A percentile compares a stretch with the other conserved stretches of the same genome.
Conservation (phyloP, 768 basidiomycete species). For the Gymnopilus junonius region DNA sequence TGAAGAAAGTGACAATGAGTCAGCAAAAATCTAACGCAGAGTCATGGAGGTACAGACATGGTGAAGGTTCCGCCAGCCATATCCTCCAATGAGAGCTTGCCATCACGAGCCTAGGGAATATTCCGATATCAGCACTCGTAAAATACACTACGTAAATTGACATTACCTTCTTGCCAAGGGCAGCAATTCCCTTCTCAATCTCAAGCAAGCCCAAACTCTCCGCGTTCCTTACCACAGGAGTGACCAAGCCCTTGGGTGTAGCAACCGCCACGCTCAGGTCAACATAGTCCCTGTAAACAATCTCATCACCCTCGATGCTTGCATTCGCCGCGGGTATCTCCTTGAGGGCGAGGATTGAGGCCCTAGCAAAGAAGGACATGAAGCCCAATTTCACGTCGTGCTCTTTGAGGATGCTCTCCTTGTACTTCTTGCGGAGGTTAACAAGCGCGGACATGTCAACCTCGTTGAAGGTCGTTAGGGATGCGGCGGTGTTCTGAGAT, state of each 20-base stretch:
- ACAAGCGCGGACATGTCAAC: constrained; percentile 98
- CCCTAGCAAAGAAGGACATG: constrained; percentile 97
- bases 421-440: constrained; percentile 92
- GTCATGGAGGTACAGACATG: constrained; percentile 62
- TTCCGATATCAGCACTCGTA: neutral
- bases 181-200: constrained; percentile 92
- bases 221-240: constrained; percentile 91
- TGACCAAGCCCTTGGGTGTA: constrained; percentile 96
- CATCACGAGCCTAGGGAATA: constrained; percentile 70
- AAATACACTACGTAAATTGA: neutral
- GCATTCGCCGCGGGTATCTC: constrained; percentile 96
- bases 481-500: constrained; percentile 96
- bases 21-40: neutral
- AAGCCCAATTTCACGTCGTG: constrained; percentile 97
- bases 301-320: constrained; percentile 91
- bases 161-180: constrained; percentile 84
- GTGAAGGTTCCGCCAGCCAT: constrained; percentile 99
- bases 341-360: constrained; percentile 79
- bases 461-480: constrained; percentile 98
- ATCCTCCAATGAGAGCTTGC: constrained; percentile 95
- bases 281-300: constrained; percentile 90
- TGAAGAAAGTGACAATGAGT: constrained; percentile 30
- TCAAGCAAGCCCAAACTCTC: constrained; percentile 87
- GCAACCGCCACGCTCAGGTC: constrained; percentile 96
- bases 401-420: constrained; percentile 87